A percentile compares a stretch with the other conserved stretches of the same genome.
Conservation (phyloP, 140 eudicot genomes). For the Oenanthe javanica region DNA sequence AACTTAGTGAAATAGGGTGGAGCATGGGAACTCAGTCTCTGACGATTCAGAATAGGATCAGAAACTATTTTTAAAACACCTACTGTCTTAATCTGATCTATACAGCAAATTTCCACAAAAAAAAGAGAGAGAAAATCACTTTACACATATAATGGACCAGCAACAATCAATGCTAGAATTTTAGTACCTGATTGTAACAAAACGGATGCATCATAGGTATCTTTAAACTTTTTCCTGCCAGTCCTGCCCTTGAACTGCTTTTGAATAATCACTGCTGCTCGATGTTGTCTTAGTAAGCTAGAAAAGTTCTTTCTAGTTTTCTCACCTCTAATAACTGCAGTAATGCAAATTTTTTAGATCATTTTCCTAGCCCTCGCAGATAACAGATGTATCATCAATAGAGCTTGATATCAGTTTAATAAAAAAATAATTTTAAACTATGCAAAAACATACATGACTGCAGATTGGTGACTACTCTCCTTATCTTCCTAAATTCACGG, state of each 20-base stretch:
- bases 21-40: neutral
- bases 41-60: neutral
- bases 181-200: conserved; percentile 72
- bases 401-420: neutral
- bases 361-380: neutral
- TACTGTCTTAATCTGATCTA: neutral
- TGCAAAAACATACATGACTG: conserved; percentile 48
- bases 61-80: neutral
- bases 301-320: conserved; percentile 74
- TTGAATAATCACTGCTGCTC: conserved; percentile 80
- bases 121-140: neutral
- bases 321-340: conserved; percentile 74
- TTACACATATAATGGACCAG: neutral
- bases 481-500: conserved; percentile 37
- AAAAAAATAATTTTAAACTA: neutral
- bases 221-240: conserved; percentile 34
- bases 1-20: neutral
- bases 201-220: conserved; percentile 44
- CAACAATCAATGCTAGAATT: neutral
- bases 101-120: neutral
- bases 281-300: conserved; percentile 50
- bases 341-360: neutral
- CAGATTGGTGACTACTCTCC: conserved; percentile 53
- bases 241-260: conserved; percentile 51
- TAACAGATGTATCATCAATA: neutral